Evolutionary conservation across 2,329 filamentous ascomycete genomes (phyloP).

Genomic region (Keithomyces neogunnii): DNA sequence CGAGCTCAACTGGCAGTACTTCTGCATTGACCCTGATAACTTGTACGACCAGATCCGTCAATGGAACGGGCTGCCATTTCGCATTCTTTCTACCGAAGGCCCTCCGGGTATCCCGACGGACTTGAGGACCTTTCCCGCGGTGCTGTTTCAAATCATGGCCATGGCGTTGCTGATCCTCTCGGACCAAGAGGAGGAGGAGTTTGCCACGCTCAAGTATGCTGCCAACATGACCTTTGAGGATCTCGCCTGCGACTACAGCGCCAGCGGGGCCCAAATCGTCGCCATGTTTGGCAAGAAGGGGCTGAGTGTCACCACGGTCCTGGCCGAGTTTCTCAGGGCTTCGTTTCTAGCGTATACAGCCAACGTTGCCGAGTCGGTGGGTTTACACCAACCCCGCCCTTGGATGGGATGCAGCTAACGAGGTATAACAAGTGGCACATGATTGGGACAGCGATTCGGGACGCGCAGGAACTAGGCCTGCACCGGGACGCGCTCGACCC

Average conservation of each 20-base stretch:
- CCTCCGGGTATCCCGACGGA: constrained; percentile 42
- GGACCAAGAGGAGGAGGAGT: constrained; percentile 35
- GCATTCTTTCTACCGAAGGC: constrained; percentile 37
- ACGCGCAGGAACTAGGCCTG: constrained; percentile 55
- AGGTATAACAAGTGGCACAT: constrained; percentile 38
- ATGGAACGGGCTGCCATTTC: constrained; percentile 48
- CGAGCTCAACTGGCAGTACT: constrained; percentile 54
- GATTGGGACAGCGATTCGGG: constrained; percentile 47
- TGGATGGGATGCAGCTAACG: not conserved
- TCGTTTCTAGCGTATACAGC: constrained; percentile 51
- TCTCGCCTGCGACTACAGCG: constrained; percentile 51
- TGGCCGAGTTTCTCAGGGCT: constrained; percentile 48
- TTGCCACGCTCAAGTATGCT: constrained; percentile 50
- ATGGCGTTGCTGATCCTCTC: constrained; percentile 45
- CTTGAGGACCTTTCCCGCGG: constrained; percentile 47
- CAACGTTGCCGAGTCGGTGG: constrained; percentile 47
- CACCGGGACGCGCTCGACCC: constrained; percentile 46
- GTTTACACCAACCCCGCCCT: not conserved
- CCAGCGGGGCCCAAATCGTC: constrained; percentile 45
- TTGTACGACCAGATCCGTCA: constrained; percentile 42
- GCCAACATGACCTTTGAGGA: constrained; percentile 53
- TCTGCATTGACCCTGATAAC: constrained; percentile 42
- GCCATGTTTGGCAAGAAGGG: constrained; percentile 47
- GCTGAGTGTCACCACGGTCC: constrained; percentile 46
- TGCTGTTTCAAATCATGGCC: constrained; percentile 52